phyloP scores from a whole-genome alignment of 2,329 filamentous ascomycete species.

The Fusarium nurragi region DNA sequence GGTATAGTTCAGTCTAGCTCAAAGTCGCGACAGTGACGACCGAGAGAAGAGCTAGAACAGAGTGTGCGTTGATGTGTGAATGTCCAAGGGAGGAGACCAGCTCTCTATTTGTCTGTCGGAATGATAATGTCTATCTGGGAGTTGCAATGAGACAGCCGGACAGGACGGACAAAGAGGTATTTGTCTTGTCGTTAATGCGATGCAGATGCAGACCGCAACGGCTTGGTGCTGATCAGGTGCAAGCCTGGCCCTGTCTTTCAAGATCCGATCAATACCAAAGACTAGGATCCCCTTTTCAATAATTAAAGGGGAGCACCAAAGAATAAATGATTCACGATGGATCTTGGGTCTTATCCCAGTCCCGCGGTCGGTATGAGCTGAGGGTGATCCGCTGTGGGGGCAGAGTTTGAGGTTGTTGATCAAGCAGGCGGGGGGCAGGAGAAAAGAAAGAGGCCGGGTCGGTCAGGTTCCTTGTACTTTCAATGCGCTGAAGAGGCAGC shows the following conservation, averaged over 20 bases:
- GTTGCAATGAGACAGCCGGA: conserved; percentile 13
- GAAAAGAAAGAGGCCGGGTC: conserved; percentile 22
- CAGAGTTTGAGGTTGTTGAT: conserved; percentile 10
- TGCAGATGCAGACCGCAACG: conserved; percentile 21
- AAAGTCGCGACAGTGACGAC: conserved; percentile 6
- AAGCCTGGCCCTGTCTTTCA: conserved; percentile 25
- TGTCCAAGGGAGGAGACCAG: conserved; percentile 36
- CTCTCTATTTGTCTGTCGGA: conserved; percentile 30
- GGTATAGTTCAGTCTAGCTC: conserved; percentile 23
- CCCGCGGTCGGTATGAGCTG: conserved; percentile 35
- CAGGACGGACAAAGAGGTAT: conserved; percentile 13
- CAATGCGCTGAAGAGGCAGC: conserved; percentile 25
- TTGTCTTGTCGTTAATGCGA: conserved; percentile 16
- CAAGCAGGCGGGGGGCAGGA: not conserved
- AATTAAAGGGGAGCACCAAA: conserved; percentile 9
- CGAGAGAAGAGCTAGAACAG: not conserved
- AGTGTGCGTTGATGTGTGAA: conserved; percentile 1
- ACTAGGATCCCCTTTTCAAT: conserved; percentile 26
- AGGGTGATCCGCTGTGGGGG: conserved; percentile 34
- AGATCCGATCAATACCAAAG: conserved; percentile 17
- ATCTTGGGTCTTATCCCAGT: conserved; percentile 25
- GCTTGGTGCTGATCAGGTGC: conserved; percentile 12
- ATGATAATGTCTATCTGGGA: conserved; percentile 14
- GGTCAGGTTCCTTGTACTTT: conserved; percentile 16
- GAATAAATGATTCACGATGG: conserved; percentile 31